Percentiles rank a stretch among this genome's conserved stretches.
These are phyloP conservation scores for Pseudohalonectria lignicola DNA, from an alignment of 2,329 filamentous ascomycete species.

Conservation along the genomic window DNA sequence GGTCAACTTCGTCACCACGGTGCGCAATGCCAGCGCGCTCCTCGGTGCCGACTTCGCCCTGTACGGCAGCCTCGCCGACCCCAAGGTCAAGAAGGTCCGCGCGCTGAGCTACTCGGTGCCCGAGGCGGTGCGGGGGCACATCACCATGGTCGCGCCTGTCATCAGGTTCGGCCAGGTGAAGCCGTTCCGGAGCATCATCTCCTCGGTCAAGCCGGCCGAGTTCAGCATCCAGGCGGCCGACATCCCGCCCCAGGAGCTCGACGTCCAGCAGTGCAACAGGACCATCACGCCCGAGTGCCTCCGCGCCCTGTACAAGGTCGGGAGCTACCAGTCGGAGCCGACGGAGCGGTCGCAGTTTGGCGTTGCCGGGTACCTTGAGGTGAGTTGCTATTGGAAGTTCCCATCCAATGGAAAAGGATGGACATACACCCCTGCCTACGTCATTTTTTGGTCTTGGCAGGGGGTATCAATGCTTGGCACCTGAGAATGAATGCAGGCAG, in stretches of 20 bases:
- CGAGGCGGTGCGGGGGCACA: conserved; percentile 21
- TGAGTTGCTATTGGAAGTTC: too few relatives aligned
- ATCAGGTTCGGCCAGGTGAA: conserved; percentile 28
- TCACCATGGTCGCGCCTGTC: conserved; percentile 33
- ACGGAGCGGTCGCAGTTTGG: conserved; percentile 52
- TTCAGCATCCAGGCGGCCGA: conserved; percentile 5
- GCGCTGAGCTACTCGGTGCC: conserved; percentile 16
- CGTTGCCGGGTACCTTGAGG: conserved; percentile 36
- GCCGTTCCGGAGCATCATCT: conserved; percentile 12
- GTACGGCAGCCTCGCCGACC: conserved; percentile 4
- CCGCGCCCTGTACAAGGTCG: conserved; percentile 31
- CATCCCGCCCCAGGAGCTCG: conserved; percentile 6
- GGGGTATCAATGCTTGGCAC: neutral
- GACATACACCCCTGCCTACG: too few relatives aligned
- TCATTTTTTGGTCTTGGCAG: neutral
- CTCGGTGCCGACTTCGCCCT: conserved; percentile 17
- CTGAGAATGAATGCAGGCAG: conserved; percentile 27
- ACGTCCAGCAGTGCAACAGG: conserved; percentile 13
- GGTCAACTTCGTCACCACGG: conserved; percentile 14
- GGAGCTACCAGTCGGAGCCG: conserved; percentile 37
- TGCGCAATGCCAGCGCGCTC: conserved; percentile 15
- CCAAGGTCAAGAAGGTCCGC: conserved; percentile 16
- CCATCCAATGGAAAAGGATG: too few relatives aligned
- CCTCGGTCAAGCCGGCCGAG: neutral
- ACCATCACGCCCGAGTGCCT: conserved; percentile 31